phyloP scores from a whole-genome alignment of 2,329 filamentous ascomycete species.

The Aspergillus sp. region DNA sequence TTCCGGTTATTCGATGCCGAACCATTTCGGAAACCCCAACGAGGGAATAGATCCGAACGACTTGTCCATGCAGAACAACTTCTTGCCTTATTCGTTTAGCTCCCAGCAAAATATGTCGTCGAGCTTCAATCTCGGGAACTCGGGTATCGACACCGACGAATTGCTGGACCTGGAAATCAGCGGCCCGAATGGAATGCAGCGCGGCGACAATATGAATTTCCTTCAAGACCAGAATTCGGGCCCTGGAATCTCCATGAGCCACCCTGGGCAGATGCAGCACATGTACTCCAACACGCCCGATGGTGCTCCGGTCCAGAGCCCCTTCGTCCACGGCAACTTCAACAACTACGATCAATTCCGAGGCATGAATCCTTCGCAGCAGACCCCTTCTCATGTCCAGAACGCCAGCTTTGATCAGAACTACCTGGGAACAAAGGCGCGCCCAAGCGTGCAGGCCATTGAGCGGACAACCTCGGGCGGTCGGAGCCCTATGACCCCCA shows the following conservation, averaged over 20 bases:
- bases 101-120: conserved; percentile 57
- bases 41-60: conserved; percentile 75
- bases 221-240: conserved; percentile 46
- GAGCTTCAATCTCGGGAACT: conserved; percentile 67
- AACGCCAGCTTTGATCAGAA: conserved; percentile 43
- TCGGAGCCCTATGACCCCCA: conserved; percentile 74
- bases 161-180: conserved; percentile 56
- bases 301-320: conserved; percentile 82
- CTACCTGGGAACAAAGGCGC: conserved; percentile 51
- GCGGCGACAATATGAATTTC: conserved; percentile 26
- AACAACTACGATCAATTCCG: conserved; percentile 69
- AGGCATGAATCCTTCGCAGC: conserved; percentile 47
- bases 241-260: conserved; percentile 49
- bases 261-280: conserved; percentile 58
- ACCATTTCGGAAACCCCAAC: conserved; percentile 46
- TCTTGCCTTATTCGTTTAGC: conserved; percentile 49
- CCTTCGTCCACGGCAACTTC: conserved; percentile 67
- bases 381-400: conserved; percentile 25
- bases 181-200: conserved; percentile 29
- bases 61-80: conserved; percentile 57
- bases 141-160: conserved; percentile 79
- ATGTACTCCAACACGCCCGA: conserved; percentile 88
- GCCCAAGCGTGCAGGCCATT: conserved; percentile 54
- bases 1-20: conserved; percentile 43
- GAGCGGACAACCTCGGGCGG: conserved; percentile 65